Evolutionary conservation across 495 filamentous ascomycete species (phyloP).

Genomic region (Penicillium cataractarum): DNA sequence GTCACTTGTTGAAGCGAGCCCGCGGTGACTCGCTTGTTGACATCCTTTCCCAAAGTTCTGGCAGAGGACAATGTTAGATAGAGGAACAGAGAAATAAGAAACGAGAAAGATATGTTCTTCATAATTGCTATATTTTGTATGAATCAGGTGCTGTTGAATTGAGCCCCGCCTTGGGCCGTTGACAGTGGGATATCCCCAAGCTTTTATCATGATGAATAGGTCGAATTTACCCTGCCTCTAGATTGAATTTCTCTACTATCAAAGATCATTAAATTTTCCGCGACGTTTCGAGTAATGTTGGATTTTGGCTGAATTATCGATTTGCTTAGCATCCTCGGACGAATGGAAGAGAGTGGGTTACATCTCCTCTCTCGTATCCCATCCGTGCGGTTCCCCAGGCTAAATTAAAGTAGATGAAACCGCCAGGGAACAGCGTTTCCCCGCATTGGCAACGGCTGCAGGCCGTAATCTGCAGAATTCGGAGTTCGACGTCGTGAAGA

Average conservation of each 20-base stretch:
- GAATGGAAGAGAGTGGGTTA: neutral
- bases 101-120: neutral
- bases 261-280: neutral
- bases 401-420: neutral
- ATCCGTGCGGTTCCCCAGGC: neutral
- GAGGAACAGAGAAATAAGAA: neutral
- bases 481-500: neutral
- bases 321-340: neutral
- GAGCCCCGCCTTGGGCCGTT: neutral
- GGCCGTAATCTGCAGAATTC: neutral
- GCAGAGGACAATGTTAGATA: neutral
- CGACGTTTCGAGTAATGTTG: neutral
- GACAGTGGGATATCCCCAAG: neutral
- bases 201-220: neutral
- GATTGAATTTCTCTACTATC: neutral
- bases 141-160: neutral
- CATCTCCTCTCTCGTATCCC: neutral
- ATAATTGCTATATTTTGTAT: neutral
- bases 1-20: conserved; percentile 5
- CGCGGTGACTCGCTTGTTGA: conserved; percentile 1
- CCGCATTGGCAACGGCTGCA: conserved; percentile 3
- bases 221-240: neutral
- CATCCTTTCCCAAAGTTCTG: neutral
- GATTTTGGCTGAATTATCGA: conserved; percentile 2
- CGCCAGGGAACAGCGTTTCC: neutral